Conservation (phyloP, 2,329 filamentous ascomycete genomes). For the Zalaria obscura region DNA sequence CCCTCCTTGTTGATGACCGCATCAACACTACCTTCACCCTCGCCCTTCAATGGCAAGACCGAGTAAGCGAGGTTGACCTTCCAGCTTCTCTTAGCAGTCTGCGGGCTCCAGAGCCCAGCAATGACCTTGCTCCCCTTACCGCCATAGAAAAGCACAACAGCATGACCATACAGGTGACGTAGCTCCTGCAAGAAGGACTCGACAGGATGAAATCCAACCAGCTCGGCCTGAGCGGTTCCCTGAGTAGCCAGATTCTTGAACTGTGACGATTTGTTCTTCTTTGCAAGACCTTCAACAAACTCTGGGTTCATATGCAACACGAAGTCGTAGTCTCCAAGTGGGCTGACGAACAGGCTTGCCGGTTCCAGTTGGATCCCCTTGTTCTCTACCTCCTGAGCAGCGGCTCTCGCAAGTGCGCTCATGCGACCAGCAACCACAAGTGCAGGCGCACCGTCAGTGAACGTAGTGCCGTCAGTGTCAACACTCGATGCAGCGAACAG, state of each 20-base stretch:
- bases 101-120: constrained; percentile 53
- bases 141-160: constrained; percentile 69
- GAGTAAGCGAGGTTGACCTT: constrained; percentile 58
- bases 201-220: constrained; percentile 45
- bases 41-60: constrained; percentile 36
- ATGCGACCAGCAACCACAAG: constrained; percentile 77
- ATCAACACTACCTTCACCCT: constrained; percentile 26
- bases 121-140: constrained; percentile 41
- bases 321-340: constrained; percentile 70
- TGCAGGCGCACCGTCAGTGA: constrained; percentile 60
- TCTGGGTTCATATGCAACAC: constrained; percentile 56
- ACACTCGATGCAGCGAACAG: constrained; percentile 70
- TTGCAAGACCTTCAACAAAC: constrained; percentile 23
- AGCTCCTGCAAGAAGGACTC: constrained; percentile 54
- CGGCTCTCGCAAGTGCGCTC: constrained; percentile 66
- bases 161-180: constrained; percentile 48
- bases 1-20: constrained; percentile 53
- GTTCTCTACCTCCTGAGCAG: constrained; percentile 39
- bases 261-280: constrained; percentile 27
- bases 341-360: constrained; percentile 54
- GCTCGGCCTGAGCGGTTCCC: constrained; percentile 26
- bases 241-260: constrained; percentile 72
- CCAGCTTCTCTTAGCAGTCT: constrained; percentile 42
- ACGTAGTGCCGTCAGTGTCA: constrained; percentile 65
- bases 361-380: constrained; percentile 25